Evolutionary conservation across 148 eudicot genomes (phyloP).

Genomic region (Camellia granthamiana): DNA sequence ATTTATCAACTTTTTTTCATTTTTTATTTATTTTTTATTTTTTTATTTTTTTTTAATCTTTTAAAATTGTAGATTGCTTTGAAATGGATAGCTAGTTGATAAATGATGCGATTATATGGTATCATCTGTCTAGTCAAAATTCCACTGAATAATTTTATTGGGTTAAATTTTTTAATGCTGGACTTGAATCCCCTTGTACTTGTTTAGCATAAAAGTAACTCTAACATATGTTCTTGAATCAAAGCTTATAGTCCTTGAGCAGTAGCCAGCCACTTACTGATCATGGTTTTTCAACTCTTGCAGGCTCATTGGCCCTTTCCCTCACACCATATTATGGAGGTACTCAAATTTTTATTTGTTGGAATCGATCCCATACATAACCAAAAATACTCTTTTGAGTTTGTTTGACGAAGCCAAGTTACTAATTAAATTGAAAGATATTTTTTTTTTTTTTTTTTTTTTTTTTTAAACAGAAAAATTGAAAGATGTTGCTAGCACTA

Average conservation of each 20-base stretch:
- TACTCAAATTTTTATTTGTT: constrained; percentile 21
- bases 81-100: background rate
- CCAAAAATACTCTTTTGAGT: background rate
- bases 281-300: constrained; percentile 21
- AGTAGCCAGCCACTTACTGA: background rate
- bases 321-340: constrained; percentile 81
- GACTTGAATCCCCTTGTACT: background rate
- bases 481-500: no score
- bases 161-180: background rate
- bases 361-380: background rate
- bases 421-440: background rate
- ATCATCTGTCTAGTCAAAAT: background rate
- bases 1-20: background rate
- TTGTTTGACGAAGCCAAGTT: background rate
- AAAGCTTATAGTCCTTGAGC: background rate
- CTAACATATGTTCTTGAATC: background rate
- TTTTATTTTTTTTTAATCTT: no score
- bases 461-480: background rate
- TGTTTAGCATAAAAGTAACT: background rate
- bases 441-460: background rate
- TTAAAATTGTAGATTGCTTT: background rate
- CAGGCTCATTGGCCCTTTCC: constrained; percentile 99
- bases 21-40: no score
- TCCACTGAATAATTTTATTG: background rate
- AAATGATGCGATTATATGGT: background rate